A percentile compares a stretch with the other conserved stretches of the same genome.
phyloP scores from a whole-genome alignment of 768 basidiomycete genomes.

The Sporobolomyces roseus region DNA sequence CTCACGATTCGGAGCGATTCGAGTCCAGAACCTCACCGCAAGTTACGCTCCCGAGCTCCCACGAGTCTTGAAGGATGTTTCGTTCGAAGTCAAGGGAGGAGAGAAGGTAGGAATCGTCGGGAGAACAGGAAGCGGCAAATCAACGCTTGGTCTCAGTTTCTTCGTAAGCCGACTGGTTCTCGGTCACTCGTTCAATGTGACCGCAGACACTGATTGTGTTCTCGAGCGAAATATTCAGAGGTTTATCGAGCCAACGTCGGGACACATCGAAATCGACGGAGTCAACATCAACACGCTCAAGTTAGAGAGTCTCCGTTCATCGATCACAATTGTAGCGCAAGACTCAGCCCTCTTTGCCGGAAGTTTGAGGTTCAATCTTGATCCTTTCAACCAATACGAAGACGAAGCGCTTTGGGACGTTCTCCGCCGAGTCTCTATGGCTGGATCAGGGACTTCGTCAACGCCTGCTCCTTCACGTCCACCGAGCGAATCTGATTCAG shows the following conservation, averaged over 20 bases:
- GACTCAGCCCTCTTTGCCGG: slow-evolving; percentile 72
- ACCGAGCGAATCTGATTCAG: slow-evolving; percentile 2
- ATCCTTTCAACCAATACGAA: slow-evolving; percentile 39
- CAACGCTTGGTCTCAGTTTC: slow-evolving; percentile 51
- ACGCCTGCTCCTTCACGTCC: slow-evolving; percentile 20
- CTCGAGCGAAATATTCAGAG: too few relatives aligned
- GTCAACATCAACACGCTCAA: slow-evolving; percentile 49
- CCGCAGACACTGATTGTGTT: too few relatives aligned
- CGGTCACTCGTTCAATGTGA: too few relatives aligned
- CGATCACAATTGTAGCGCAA: slow-evolving; percentile 59
- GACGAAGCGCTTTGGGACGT: slow-evolving; percentile 46
- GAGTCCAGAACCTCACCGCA: slow-evolving; percentile 48
- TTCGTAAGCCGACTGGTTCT: too few relatives aligned
- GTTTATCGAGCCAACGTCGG: slow-evolving; percentile 50
- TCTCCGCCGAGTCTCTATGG: slow-evolving; percentile 44
- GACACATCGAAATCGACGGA: slow-evolving; percentile 50
- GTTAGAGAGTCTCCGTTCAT: slow-evolving; percentile 61
- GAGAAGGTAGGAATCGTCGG: slow-evolving; percentile 54
- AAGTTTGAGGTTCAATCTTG: slow-evolving; percentile 67
- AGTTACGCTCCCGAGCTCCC: slow-evolving; percentile 46
- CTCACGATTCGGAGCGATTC: slow-evolving; percentile 46
- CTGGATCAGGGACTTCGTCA: slow-evolving; percentile 25
- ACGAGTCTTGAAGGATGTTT: slow-evolving; percentile 49
- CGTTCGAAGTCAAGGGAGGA: slow-evolving; percentile 45
- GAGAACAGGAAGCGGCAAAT: slow-evolving; percentile 57